Evolutionary conservation across 148 eudicot genomes (phyloP).

Genomic region (Vaccinium macrocarpon): DNA sequence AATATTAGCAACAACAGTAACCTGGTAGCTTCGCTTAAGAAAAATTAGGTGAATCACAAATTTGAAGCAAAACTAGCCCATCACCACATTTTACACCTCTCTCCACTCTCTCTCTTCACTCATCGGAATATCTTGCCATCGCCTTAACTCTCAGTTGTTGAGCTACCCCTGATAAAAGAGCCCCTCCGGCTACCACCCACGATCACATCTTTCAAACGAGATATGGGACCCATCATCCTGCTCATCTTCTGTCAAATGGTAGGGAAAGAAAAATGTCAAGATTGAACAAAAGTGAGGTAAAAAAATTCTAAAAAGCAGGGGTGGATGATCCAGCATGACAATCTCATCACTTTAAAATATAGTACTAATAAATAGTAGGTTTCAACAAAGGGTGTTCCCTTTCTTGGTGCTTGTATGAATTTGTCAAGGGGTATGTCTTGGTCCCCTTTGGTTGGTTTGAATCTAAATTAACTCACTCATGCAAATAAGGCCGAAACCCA

Average conservation of each 20-base stretch:
- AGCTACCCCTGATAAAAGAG: conserved; percentile 31
- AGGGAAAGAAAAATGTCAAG: background rate
- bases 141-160: conserved; percentile 34
- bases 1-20: background rate
- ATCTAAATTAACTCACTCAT: background rate
- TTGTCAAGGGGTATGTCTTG: background rate
- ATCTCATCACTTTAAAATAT: background rate
- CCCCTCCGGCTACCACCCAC: conserved; percentile 44
- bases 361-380: background rate
- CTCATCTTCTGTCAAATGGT: conserved; percentile 32
- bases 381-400: background rate
- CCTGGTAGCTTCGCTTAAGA: background rate
- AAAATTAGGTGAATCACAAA: background rate
- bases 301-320: background rate
- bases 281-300: background rate
- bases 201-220: conserved; percentile 53
- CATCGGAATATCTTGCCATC: background rate
- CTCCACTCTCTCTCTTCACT: background rate
- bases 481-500: background rate
- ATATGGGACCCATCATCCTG: conserved; percentile 45
- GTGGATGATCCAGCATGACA: background rate
- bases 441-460: background rate
- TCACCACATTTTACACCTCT: conserved; percentile 1
- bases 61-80: background rate
- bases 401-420: background rate